Conservation (phyloP, 768 basidiomycete genomes). For the Trametes villosa region DNA sequence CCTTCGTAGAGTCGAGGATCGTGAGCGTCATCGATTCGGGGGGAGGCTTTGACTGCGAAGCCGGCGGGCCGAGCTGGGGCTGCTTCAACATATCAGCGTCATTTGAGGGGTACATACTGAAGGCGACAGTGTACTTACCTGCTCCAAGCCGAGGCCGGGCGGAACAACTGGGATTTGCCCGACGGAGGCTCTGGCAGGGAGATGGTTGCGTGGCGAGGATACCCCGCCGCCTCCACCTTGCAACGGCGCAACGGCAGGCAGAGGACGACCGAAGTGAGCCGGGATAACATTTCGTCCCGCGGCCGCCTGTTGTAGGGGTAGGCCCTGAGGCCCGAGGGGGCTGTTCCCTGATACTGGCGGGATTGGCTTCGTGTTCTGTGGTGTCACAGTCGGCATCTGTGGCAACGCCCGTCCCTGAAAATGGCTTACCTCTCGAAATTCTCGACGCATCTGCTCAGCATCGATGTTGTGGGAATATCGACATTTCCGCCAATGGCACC, state of each 20-base stretch:
- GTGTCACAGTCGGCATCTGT: not conserved
- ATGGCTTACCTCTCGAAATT: not conserved
- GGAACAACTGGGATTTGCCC: constrained; percentile 16
- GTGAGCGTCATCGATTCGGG: constrained; percentile 31
- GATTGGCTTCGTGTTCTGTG: not conserved
- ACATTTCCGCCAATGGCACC: constrained; percentile 6
- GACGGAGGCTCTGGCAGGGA: not conserved
- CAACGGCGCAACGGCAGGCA: no score
- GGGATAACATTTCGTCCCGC: no score
- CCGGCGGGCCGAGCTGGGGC: not conserved
- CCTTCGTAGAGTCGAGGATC: constrained; percentile 58
- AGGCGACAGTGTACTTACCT: constrained; percentile 6
- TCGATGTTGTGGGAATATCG: constrained; percentile 17
- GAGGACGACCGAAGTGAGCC: no score
- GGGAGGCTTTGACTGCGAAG: not conserved
- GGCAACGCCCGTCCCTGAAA: not conserved
- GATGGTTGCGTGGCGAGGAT: no score
- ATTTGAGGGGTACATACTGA: no score
- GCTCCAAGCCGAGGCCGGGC: constrained; percentile 30
- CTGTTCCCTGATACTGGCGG: not conserved
- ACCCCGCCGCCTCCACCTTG: no score
- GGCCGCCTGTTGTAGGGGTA: no score
- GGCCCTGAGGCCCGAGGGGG: no score
- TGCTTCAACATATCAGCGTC: no score
- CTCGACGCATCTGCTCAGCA: not conserved